Base-by-base conservation (phyloP, 2,329 filamentous ascomycete genomes). In the Penicillium brevicompactum region DNA sequence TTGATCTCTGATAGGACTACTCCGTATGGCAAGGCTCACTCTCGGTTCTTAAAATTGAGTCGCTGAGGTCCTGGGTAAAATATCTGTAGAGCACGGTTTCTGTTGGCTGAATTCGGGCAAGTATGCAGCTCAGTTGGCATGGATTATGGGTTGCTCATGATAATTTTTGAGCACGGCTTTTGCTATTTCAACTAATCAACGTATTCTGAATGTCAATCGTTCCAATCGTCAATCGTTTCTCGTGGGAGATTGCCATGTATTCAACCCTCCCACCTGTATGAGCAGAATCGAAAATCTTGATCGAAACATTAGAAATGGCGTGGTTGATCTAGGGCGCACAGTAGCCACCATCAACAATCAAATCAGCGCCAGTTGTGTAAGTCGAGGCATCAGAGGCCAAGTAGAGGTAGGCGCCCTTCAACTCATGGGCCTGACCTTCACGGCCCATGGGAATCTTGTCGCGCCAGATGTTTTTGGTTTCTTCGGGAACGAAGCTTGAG, bases 371-470 rank as follows among this genome's bases (percentile, higher is more conserved):
- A 8, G 90, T 95, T 16, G 88, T 91, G 76, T 91, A 95, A 51
- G 86, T 89, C n/a, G 87, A 84, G 4, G 90, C 90, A 73, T 95
- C 90, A 13, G 87, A 90, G 16, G 89, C 88, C 53, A 95, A 79
- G 74, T 92, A 94, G 46, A 95, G 75, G 71, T 89, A 96, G 16
- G 88, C 88, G 18, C 90, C 91, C 78, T 93, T 92, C 64, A 95
- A 80, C 78, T 96, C 91, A 57, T 85, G 83, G 2, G 84, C 78
- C 61, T 86, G 80, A 9, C 88, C 91, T 69, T 92, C 87, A 61
- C 91, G 70, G 76, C 85, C 89, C 86, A 94, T 89, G 9, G 89
- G 89, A 40, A 88, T 92, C 82, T 89, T 92, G 67, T 86, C 84
- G 70, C 84, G 86, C 87, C 90, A 92, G 55, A 89, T 80, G 43